Evolutionary conservation across 2,329 filamentous ascomycete species (phyloP).

Genomic region (Neopestalotiopsis clavispora): DNA sequence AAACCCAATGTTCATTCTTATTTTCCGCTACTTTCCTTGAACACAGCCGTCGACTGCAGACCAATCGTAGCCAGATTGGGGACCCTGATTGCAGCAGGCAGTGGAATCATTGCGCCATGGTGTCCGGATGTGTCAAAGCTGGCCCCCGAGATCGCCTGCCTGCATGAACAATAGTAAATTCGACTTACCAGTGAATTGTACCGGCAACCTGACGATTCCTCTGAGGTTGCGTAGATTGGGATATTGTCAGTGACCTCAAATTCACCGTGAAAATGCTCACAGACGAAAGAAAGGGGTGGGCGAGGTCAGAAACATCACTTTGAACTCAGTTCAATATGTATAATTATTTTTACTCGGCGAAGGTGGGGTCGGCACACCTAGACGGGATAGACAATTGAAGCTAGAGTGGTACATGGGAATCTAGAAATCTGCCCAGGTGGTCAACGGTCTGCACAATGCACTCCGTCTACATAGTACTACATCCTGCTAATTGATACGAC

Average conservation of each 20-base stretch:
- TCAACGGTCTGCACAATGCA: not conserved
- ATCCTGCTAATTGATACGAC: no score
- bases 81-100: not conserved
- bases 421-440: no score
- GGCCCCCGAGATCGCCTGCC: not conserved
- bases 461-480: not conserved
- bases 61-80: not conserved
- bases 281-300: no score
- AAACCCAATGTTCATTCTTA: not conserved
- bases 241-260: no score
- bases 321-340: not conserved
- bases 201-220: not conserved
- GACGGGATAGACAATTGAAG: not conserved
- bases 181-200: not conserved
- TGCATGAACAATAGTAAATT: not conserved
- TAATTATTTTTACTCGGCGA: not conserved
- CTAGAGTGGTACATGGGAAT: no score
- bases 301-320: no score
- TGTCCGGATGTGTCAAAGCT: slow-evolving; percentile 2
- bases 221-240: not conserved
- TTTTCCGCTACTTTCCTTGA: not conserved
- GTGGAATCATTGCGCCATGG: slow-evolving; percentile 3
- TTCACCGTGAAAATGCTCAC: no score
- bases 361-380: not conserved
- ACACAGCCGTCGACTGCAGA: not conserved